Percentiles rank a stretch among this genome's conserved stretches.
phyloP scores from a whole-genome alignment of 202 grass and related monocot genomes.

The Bolboschoenoplectus hybrid region DNA sequence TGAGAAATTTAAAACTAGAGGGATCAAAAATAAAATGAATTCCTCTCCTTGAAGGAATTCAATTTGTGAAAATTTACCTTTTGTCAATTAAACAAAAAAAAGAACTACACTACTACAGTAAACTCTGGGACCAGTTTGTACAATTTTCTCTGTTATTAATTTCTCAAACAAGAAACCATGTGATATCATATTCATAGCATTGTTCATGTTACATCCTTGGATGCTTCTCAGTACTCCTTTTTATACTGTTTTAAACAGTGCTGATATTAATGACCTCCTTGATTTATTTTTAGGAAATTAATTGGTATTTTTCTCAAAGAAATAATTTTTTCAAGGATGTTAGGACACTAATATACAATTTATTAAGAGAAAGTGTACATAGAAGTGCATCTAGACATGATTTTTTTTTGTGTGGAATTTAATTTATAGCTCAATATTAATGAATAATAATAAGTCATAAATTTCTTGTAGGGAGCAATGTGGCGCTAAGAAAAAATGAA shows the following conservation, averaged over 20 bases:
- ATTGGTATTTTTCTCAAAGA: not conserved
- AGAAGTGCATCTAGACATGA: not conserved
- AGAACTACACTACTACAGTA: not conserved
- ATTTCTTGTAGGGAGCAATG: not conserved
- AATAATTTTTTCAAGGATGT: not conserved
- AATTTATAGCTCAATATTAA: not conserved
- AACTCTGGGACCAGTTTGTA: not conserved
- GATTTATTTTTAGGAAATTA: not conserved
- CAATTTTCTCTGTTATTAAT: not conserved
- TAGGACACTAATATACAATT: not conserved
- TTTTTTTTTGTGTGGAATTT: not conserved
- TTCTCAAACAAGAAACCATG: conserved; percentile 20
- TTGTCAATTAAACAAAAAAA: not conserved
- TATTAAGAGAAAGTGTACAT: not conserved
- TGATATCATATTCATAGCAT: not conserved
- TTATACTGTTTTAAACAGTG: conserved; percentile 17
- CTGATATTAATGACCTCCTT: not conserved
- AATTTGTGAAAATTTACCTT: not conserved
- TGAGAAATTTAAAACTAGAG: not conserved
- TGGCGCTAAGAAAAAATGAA: not conserved
- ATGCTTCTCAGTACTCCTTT: not conserved
- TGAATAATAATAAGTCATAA: not conserved
- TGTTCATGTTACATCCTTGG: conserved; percentile 11
- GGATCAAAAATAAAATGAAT: not conserved
- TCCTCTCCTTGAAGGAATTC: not conserved